Evolutionary conservation across 768 basidiomycete species (phyloP), one percentile per base, ranked within the genome.

Genomic region (Suillus bovinus): DNA sequence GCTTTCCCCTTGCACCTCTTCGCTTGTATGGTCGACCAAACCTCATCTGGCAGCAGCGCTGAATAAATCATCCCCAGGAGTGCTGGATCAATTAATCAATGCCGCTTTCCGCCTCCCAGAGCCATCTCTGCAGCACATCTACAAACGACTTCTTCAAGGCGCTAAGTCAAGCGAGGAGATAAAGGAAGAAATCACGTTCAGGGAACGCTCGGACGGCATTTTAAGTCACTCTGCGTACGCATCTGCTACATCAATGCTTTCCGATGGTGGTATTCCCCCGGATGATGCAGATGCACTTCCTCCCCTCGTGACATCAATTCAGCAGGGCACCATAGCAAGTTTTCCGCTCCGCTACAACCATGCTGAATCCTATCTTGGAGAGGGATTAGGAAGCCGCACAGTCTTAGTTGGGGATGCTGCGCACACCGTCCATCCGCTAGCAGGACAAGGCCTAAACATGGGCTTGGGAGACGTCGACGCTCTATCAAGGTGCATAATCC

Each of bases 351-450:
- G 87, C 33, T 89, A 92, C 64, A 91, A 85, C 54, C 97, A 99
- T 67, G 90, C 93, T 2, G 92, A 95, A 41, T 74, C 82, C 0
- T 99, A 99, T 74, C 78, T 96, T 49, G 94, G 95, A 17, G 88
- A 88, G 69, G 87, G 85, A 0, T 61, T 65, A 36, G 83, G 86
- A 5, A 73, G 78, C 3, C 84, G 96, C 5, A 96, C 93, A 1
- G 95, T 89, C 2, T 86, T 99, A 9, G 85, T 99, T 1, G 97
- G 97, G 2, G 97, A 99, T 75, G 96, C 96, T 1, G 97, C 96
- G 20, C 97, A 99, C 70, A 93, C 93, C 0, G 80, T 94, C 2
- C 96, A 99, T 71, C 96, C 97, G 1, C 84, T 99, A 31, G 96
- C 96, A 0, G 97, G 97, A 2, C 96, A 99, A 72, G 97, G 96